phyloP scores from a whole-genome alignment of 345 rosid species.

The Citrus sp. region DNA sequence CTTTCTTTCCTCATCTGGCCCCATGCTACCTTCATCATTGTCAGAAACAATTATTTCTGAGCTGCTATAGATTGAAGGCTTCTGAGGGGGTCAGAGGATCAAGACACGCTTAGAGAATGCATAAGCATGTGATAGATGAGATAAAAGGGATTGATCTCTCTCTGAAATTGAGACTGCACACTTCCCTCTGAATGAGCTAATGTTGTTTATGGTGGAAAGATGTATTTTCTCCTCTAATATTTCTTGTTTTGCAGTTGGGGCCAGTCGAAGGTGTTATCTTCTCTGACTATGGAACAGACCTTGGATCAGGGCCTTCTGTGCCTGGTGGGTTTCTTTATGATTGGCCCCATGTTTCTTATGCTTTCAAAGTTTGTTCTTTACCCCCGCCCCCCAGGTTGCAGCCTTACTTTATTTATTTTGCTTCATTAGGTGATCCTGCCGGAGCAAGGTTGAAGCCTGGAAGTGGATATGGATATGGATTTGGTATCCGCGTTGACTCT shows the following conservation, averaged over 20 bases:
- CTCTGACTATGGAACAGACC: conserved; percentile 87
- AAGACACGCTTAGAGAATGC: not conserved
- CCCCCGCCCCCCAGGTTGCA: not conserved
- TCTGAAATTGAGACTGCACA: not conserved
- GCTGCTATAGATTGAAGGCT: not conserved
- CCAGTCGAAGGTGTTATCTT: conserved; percentile 86
- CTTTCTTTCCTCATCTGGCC: not conserved
- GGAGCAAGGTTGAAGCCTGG: conserved; percentile 95
- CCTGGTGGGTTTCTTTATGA: conserved; percentile 50
- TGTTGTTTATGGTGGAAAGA: not conserved
- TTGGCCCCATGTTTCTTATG: conserved; percentile 6
- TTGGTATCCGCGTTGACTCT: conserved; percentile 86
- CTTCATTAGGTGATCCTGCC: conserved; percentile 78
- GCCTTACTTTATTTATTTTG: not conserved
- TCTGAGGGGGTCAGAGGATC: not conserved
- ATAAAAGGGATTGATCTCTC: not conserved
- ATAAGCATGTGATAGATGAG: not conserved
- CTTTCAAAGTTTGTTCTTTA: not conserved
- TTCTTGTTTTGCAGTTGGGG: conserved; percentile 55
- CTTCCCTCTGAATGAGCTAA: not conserved
- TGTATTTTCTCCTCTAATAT: not conserved
- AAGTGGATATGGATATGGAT: conserved; percentile 88
- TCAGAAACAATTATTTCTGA: not conserved
- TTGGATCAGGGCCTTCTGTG: conserved; percentile 80
- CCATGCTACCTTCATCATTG: not conserved